Percentiles rank a stretch among this genome's conserved stretches.
phyloP scores from a whole-genome alignment of 768 basidiomycete species.

The Phlebiopsis flavidoalba region DNA sequence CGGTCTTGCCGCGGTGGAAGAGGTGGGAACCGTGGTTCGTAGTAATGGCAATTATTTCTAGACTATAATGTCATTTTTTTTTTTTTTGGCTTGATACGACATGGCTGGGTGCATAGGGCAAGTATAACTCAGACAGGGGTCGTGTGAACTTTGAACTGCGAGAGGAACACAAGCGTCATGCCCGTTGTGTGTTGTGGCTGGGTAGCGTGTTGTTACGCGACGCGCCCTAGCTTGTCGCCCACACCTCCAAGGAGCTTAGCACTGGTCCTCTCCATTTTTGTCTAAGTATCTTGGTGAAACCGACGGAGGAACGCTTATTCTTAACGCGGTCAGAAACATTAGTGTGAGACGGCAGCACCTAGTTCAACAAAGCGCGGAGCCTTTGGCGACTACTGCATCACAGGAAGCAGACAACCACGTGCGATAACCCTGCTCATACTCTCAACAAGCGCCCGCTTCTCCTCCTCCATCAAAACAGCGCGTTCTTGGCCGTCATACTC shows the following conservation, averaged over 20 bases:
- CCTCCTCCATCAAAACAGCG: conserved; percentile 47
- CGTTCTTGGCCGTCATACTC: conserved; percentile 37
- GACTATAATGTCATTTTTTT: background rate
- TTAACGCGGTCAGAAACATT: too few relatives aligned
- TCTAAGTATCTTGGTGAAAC: too few relatives aligned
- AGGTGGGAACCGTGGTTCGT: too few relatives aligned
- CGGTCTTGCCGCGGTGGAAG: too few relatives aligned
- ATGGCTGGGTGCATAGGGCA: background rate
- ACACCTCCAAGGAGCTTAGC: too few relatives aligned
- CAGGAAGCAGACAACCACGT: background rate
- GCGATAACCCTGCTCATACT: background rate
- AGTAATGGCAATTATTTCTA: too few relatives aligned
- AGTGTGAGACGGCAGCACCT: too few relatives aligned
- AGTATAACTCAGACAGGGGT: background rate
- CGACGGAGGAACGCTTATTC: too few relatives aligned
- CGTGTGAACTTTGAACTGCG: background rate
- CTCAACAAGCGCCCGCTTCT: conserved; percentile 36
- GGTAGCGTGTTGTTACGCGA: background rate
- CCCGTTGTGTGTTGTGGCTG: background rate
- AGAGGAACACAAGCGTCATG: background rate
- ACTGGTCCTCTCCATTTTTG: too few relatives aligned
- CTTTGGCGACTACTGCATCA: too few relatives aligned
- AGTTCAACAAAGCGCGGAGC: too few relatives aligned
- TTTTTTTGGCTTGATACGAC: background rate
- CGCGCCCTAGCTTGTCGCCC: too few relatives aligned